phyloP scores from a whole-genome alignment of 306 rosid species.

The barrel medic (Medicago truncatula) region DNA sequence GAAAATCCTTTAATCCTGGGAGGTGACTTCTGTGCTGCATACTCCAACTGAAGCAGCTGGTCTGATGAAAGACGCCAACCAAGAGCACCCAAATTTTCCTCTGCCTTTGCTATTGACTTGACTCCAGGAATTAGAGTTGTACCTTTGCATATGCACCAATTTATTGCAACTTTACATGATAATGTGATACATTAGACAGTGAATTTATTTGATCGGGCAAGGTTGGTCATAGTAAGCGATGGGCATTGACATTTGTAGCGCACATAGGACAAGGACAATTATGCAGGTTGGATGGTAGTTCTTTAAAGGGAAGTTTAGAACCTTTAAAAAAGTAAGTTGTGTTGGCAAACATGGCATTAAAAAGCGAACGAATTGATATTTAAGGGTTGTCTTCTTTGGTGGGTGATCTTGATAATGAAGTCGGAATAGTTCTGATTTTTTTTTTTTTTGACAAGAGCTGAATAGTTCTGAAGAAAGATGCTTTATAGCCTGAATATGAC shows the following conservation, averaged over 20 bases:
- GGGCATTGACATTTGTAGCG: constrained; percentile 22
- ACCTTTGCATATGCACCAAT: constrained; percentile 92
- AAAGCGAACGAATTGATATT: background rate
- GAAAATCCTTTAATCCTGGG: constrained; percentile 46
- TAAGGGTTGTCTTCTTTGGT: constrained; percentile 25
- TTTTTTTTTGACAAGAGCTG: background rate
- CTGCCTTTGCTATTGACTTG: constrained; percentile 73
- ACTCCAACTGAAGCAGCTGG: constrained; percentile 68
- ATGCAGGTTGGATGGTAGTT: constrained; percentile 31
- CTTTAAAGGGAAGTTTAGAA: constrained; percentile 8
- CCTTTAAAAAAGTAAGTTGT: constrained; percentile 17
- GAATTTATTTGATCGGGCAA: background rate
- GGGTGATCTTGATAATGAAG: constrained; percentile 39
- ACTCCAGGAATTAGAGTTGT: constrained; percentile 89
- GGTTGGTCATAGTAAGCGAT: constrained; percentile 17
- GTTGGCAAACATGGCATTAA: constrained; percentile 24
- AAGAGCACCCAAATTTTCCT: constrained; percentile 89
- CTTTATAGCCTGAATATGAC: background rate
- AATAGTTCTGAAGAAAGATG: background rate
- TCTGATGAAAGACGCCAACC: constrained; percentile 76
- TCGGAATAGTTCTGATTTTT: constrained; percentile 1
- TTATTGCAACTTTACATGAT: constrained; percentile 81
- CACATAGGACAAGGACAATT: constrained; percentile 32
- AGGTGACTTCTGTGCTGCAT: constrained; percentile 72
- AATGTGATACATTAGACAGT: constrained; percentile 15